Base-by-base conservation (phyloP, 2,329 filamentous ascomycete species). In the Didymellaceae sp. region DNA sequence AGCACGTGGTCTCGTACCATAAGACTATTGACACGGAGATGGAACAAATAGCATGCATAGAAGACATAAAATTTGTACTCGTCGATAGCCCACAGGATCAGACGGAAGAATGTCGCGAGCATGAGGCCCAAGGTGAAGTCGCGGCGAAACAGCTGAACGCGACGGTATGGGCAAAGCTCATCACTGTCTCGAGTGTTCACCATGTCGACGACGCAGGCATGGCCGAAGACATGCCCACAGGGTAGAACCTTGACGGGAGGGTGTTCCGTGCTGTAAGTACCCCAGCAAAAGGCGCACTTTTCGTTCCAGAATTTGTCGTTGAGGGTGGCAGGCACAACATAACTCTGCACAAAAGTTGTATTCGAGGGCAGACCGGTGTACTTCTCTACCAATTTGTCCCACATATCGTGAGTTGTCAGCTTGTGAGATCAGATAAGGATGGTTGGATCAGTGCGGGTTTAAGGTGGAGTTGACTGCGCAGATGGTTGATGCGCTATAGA, bases 151-250 rank as follows among this genome's bases (percentile, higher is more conserved):
- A 56, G 40, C 11, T 43, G 35, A 11, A 28, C 16, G 9, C 47
- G 42, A 31, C 58, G 61, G 22, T 52, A 44, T 7, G 54, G 44
- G n/a, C 55, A 59, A 6, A 20, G n/a, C n/a, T n/a, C 6, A 18
- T 62, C 26, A 2, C 58, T 55, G 5, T 38, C 44, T 5, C 44
- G 32, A 9, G 37, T 31, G 0, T 55, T 11, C 11, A 44, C 38
- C n/a, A 57, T 43, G 9, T 52, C 11, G 3, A 7, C 11, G 5
- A 58, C 33, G 34, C 52, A 62, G 16, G 34, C 25, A 4, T 10
- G 40, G 11, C 59, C 59, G 24, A 59, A 61, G 39, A 61, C 37
- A 20, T 62, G 59, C 28, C 56, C 45, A 43, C 59, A 62, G 9
- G 59, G 44, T 7, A 44, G 31, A 2, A 61, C 26, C 14, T 52